Evolutionary conservation across 106 monocot genomes (phyloP).

Genomic region (Allium sativum): DNA sequence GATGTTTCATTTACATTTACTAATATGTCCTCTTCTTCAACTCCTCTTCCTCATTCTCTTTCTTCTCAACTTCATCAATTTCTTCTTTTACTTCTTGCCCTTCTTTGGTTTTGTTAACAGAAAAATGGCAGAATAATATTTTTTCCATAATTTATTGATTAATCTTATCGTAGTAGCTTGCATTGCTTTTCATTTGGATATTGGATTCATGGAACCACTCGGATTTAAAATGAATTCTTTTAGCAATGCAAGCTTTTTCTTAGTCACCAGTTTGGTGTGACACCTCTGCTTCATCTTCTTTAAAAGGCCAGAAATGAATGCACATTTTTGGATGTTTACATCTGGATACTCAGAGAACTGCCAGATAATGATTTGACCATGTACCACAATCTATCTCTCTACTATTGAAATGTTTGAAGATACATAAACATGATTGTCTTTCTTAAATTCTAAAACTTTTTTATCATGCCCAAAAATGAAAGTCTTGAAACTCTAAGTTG

Average conservation of each 20-base stretch:
- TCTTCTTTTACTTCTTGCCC: constrained; percentile 30
- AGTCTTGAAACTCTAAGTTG: constrained; percentile 80
- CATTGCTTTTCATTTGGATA: constrained; percentile 81
- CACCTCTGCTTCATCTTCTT: constrained; percentile 64
- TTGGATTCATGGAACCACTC: constrained; percentile 54
- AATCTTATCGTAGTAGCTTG: constrained; percentile 82
- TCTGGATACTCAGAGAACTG: constrained; percentile 95
- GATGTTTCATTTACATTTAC: constrained; percentile 19
- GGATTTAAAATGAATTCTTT: constrained; percentile 81
- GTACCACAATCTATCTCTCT: constrained; percentile 85
- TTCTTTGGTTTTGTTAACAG: constrained; percentile 35
- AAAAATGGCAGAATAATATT: constrained; percentile 60
- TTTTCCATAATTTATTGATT: constrained; percentile 81
- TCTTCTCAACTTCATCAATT: constrained; percentile 30
- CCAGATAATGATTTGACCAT: constrained; percentile 94
- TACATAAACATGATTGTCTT: constrained; percentile 53
- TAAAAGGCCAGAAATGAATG: constrained; percentile 75
- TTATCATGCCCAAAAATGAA: constrained; percentile 80
- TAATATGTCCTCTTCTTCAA: constrained; percentile 24
- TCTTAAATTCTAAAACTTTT: constrained; percentile 70
- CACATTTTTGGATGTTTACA: constrained; percentile 56
- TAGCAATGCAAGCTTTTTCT: constrained; percentile 53
- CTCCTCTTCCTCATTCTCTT: constrained; percentile 76
- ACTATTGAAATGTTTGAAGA: constrained; percentile 66
- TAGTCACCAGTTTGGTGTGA: constrained; percentile 78